A percentile compares a stretch with the other conserved stretches of the same genome.
Evolutionary conservation across 768 basidiomycete species (phyloP).

Genomic region (Lyophyllum decastes): DNA sequence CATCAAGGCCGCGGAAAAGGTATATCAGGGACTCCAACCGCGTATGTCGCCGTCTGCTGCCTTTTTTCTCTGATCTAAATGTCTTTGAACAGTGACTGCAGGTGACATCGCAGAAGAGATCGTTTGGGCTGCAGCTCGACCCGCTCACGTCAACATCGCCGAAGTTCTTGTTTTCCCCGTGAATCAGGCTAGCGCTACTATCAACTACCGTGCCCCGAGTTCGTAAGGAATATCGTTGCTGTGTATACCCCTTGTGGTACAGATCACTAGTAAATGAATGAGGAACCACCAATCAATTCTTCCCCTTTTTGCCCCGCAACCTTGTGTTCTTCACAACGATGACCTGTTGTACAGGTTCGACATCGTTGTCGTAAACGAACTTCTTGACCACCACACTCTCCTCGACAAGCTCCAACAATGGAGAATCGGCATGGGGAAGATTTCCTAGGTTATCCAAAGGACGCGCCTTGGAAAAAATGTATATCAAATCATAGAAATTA

Average conservation of each 20-base stretch:
- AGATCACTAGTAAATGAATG: slow-evolving; percentile 18
- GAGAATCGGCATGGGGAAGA: slow-evolving; percentile 55
- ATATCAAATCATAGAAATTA: slow-evolving; percentile 9
- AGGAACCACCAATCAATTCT: slow-evolving; percentile 26
- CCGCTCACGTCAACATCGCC: slow-evolving; percentile 90
- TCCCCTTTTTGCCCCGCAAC: slow-evolving; percentile 54
- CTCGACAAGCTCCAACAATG: slow-evolving; percentile 55
- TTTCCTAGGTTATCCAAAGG: slow-evolving; percentile 76
- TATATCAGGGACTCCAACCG: slow-evolving; percentile 88
- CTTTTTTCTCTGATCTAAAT: neutral
- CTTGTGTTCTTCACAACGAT: slow-evolving; percentile 54
- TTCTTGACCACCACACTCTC: slow-evolving; percentile 77
- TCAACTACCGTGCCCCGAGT: slow-evolving; percentile 56
- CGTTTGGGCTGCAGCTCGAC: slow-evolving; percentile 92
- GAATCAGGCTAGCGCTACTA: slow-evolving; percentile 72
- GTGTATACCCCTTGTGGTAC: slow-evolving; percentile 11
- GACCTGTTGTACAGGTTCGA: slow-evolving; percentile 33
- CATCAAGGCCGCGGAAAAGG: slow-evolving; percentile 76
- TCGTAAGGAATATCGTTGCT: slow-evolving; percentile 13
- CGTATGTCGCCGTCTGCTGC: slow-evolving; percentile 48
- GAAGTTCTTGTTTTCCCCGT: slow-evolving; percentile 78
- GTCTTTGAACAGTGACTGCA: slow-evolving; percentile 57
- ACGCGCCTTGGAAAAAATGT: slow-evolving; percentile 42
- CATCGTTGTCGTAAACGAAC: slow-evolving; percentile 79
- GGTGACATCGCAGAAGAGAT: slow-evolving; percentile 97